A percentile compares a stretch with the other conserved stretches of the same genome.
Conservation (phyloP, 345 rosid genomes). For the Boechera stricta region DNA sequence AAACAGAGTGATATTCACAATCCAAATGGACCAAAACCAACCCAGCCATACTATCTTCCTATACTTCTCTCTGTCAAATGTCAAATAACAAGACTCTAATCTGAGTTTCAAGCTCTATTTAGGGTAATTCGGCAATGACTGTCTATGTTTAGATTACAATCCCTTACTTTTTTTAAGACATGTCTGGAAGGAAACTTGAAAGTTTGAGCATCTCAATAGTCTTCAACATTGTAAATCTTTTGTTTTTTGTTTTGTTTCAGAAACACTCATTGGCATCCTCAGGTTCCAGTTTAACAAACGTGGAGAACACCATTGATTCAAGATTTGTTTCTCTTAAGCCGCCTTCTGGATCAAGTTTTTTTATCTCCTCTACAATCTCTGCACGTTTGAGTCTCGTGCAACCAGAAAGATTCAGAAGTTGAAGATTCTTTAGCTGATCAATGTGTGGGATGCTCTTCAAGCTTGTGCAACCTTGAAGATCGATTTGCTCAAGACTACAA, state of each 20-base stretch:
- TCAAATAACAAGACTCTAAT: no score
- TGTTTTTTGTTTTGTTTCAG: background rate
- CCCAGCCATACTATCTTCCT: background rate
- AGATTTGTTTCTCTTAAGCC: background rate
- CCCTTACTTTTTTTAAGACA: no score
- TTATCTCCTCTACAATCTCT: slow-evolving; percentile 8
- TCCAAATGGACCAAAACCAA: background rate
- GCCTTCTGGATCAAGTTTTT: background rate
- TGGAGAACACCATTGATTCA: background rate
- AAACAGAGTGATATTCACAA: background rate
- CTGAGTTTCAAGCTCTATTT: no score
- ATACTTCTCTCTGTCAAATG: background rate
- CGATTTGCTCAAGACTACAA: slow-evolving; percentile 12
- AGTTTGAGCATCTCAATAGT: background rate
- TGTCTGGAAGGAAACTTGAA: no score
- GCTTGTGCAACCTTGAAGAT: slow-evolving; percentile 34
- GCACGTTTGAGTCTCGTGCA: background rate
- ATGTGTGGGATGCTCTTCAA: slow-evolving; percentile 27
- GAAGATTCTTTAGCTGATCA: slow-evolving; percentile 12
- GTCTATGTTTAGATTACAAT: no score
- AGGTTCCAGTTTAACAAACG: background rate
- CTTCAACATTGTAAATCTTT: background rate
- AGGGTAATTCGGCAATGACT: no score
- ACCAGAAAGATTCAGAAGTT: slow-evolving; percentile 24
- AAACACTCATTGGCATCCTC: slow-evolving; percentile 11